These are phyloP conservation scores for Lachnellula arida DNA, from an alignment of 2,329 filamentous ascomycete species.

Conservation along the genomic window DNA sequence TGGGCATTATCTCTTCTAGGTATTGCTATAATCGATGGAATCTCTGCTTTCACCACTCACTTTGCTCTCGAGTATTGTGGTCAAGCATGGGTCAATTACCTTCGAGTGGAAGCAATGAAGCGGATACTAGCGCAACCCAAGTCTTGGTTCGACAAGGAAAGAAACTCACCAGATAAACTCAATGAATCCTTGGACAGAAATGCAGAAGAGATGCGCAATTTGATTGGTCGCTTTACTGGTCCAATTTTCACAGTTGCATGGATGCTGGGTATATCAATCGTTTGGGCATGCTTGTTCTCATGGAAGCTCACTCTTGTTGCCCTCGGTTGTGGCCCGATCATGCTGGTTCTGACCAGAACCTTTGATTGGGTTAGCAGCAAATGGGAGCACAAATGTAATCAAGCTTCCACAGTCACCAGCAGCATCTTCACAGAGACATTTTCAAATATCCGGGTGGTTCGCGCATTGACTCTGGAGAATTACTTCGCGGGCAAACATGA, in stretches of 20 bases:
- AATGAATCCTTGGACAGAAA: slow-evolving; percentile 72
- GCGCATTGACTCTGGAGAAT: slow-evolving; percentile 66
- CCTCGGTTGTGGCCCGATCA: slow-evolving; percentile 61
- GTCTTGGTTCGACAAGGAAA: slow-evolving; percentile 69
- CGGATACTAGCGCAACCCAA: slow-evolving; percentile 71
- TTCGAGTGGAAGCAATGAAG: slow-evolving; percentile 64
- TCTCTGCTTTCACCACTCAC: slow-evolving; percentile 60
- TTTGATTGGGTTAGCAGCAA: slow-evolving; percentile 61
- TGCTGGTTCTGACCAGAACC: slow-evolving; percentile 60
- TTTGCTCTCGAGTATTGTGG: slow-evolving; percentile 68
- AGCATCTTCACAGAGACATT: slow-evolving; percentile 71
- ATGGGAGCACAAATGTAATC: slow-evolving; percentile 68
- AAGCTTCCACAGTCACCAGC: slow-evolving; percentile 54
- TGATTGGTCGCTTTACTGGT: slow-evolving; percentile 73
- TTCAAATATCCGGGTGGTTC: slow-evolving; percentile 72
- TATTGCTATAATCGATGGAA: slow-evolving; percentile 62
- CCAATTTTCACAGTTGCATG: slow-evolving; percentile 60
- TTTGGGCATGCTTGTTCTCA: slow-evolving; percentile 69
- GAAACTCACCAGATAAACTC: slow-evolving; percentile 60
- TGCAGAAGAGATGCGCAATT: slow-evolving; percentile 80
- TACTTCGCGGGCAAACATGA: slow-evolving; percentile 65
- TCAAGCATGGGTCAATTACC: slow-evolving; percentile 70
- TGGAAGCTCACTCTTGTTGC: slow-evolving; percentile 81
- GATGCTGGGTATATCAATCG: slow-evolving; percentile 64
- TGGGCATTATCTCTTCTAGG: slow-evolving; percentile 69